Percentiles rank a stretch among this genome's conserved stretches.
phyloP scores from a whole-genome alignment of 2,329 filamentous ascomycete species.

The Dothistroma pini region DNA sequence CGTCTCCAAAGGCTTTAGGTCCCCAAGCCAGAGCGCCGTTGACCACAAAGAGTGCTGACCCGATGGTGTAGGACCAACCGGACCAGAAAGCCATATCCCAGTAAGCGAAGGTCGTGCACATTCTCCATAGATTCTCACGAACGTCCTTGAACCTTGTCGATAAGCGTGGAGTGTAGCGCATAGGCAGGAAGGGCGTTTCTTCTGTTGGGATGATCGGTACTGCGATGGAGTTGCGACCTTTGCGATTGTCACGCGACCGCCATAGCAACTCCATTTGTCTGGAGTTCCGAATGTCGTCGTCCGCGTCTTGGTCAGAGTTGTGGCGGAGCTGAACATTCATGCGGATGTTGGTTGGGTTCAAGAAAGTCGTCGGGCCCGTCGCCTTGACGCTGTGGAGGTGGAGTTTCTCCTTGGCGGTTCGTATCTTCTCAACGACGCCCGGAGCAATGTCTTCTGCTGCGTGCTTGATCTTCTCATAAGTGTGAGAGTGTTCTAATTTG shows the following conservation, averaged over 20 bases:
- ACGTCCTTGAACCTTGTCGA: conserved; percentile 1
- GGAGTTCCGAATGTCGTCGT: neutral
- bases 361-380: conserved; percentile 3
- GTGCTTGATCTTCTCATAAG: conserved; percentile 14
- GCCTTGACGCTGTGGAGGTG: conserved; percentile 2
- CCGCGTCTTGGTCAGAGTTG: neutral
- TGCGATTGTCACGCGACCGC: conserved; percentile 21
- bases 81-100: conserved; percentile 29
- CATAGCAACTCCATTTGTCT: conserved; percentile 12
- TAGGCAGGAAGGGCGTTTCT: conserved; percentile 10
- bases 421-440: conserved; percentile 17
- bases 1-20: conserved; percentile 11
- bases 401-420: neutral
- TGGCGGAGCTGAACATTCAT: conserved; percentile 1
- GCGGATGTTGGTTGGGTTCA: conserved; percentile 11
- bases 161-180: conserved; percentile 12
- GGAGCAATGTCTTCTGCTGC: conserved; percentile 14
- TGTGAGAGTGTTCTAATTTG: neutral
- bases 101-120: conserved; percentile 27
- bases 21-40: conserved; percentile 22
- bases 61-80: conserved; percentile 25
- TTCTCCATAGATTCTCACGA: conserved; percentile 13
- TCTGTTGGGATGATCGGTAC: conserved; percentile 6
- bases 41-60: conserved; percentile 25
- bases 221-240: conserved; percentile 20